Conservation (phyloP, 768 basidiomycete species). For the Lactifluus hygrophoroides region DNA sequence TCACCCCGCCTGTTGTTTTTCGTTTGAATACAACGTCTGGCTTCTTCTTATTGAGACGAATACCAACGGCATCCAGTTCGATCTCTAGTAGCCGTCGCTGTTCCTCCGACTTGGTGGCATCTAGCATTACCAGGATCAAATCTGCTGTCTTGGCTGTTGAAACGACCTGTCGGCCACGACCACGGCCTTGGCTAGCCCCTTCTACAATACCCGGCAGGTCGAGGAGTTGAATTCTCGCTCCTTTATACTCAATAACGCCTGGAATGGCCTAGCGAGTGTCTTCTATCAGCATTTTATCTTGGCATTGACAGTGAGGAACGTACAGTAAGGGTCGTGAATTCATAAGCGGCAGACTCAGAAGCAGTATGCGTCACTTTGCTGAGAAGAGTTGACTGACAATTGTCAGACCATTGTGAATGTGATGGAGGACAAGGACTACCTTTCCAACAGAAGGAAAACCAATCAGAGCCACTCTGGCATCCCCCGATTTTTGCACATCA, state of each 20-base stretch:
- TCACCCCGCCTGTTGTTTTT: conserved; percentile 85
- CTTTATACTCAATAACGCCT: conserved; percentile 94
- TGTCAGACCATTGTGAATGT: conserved; percentile 1
- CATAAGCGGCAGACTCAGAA: conserved; percentile 85
- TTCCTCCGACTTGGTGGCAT: conserved; percentile 88
- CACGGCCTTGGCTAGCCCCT: conserved; percentile 84
- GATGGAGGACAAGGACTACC: conserved; percentile 29
- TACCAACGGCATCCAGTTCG: conserved; percentile 95
- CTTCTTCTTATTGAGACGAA: conserved; percentile 80
- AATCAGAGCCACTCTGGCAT: conserved; percentile 85
- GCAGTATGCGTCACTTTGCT: conserved; percentile 88
- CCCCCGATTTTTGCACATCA: conserved; percentile 81
- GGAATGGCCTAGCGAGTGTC: conserved; percentile 67
- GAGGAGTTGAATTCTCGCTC: conserved; percentile 85
- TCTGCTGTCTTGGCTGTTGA: conserved; percentile 56
- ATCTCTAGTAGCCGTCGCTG: conserved; percentile 82
- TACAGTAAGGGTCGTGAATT: conserved; percentile 89
- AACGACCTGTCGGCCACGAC: conserved; percentile 93
- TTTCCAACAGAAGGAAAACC: conserved; percentile 96
- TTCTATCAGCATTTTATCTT: background rate
- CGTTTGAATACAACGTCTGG: conserved; percentile 96
- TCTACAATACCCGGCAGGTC: conserved; percentile 96
- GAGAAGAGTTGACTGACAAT: conserved; percentile 72
- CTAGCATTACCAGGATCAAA: conserved; percentile 87
- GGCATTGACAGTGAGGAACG: conserved; percentile 18